Evolutionary conservation across 495 filamentous ascomycete genomes (phyloP), one percentile per base, ranked within the genome.

Genomic region (Xylaria cubensis): DNA sequence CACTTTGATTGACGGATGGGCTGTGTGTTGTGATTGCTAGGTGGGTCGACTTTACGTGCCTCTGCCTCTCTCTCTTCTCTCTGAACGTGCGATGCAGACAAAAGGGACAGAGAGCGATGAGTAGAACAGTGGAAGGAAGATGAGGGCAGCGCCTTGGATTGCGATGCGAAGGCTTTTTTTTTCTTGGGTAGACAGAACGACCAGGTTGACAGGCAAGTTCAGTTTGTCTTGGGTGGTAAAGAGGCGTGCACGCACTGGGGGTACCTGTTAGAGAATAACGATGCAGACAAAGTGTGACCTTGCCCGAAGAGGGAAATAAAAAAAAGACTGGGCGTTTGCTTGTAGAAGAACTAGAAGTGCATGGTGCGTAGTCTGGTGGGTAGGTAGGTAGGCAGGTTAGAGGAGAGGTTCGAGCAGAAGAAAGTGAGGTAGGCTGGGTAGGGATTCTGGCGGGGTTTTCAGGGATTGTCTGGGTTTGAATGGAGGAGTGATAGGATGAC

Each of bases 401-500:
- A 71, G 55, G 70, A 67, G 62, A 64, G 36, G 34, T 72, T 72
- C 53, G 63, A 67, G 53, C 24, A 67, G 70, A 50, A 72, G 64
- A 29, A 68, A 51, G 71, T 62, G 46, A 69, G 55, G 71, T 68
- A 69, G 64, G 63, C 69, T 44, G 77, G 73, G 74, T 76, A 75
- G 77, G 76, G 76, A 78, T 78, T 74, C 73, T 78, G 73, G 76
- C 76, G 77, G 77, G 77, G 76, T 78, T 78, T 72, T 72, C 70
- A 72, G 70, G 70, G 70, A 70, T 72, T 59, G 53, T 50, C 59
- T 71, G 17, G 69, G 62, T 71, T 66, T 66, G 69, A 50, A 67
- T 59, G 70, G 74, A 74, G 72, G 70, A 66, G 73, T 76, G 77
- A 76, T 76, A 71, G 77, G 76, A 79, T 78, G 77, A 78, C 70